These are phyloP conservation scores for Phytophthora agathidicida DNA, from an alignment of 352 stramenopile species.

Conservation along the genomic window DNA sequence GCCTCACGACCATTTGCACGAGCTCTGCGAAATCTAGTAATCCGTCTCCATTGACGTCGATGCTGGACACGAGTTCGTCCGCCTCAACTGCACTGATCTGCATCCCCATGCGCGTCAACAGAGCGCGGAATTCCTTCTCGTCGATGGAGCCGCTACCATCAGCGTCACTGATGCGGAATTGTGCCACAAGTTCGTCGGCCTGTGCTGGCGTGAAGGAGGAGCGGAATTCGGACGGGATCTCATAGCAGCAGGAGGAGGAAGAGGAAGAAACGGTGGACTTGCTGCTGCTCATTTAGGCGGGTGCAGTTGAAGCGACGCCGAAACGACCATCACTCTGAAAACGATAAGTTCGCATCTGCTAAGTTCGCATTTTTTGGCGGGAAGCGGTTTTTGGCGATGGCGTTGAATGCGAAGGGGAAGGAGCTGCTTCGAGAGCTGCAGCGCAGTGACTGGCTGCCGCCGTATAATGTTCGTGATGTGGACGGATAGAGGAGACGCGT, in stretches of 20 bases:
- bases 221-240: constrained; percentile 50
- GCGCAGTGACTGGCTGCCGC: constrained; percentile 92
- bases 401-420: constrained; percentile 76
- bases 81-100: constrained; percentile 53
- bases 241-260: constrained; percentile 19
- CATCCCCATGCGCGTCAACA: constrained; percentile 59
- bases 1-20: constrained; percentile 53
- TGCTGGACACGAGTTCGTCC: constrained; percentile 50
- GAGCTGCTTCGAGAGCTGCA: constrained; percentile 91
- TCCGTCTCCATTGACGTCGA: constrained; percentile 67
- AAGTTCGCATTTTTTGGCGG: constrained; percentile 27
- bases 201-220: constrained; percentile 51
- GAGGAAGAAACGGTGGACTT: background rate
- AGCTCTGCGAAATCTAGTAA: constrained; percentile 71
- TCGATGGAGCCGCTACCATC: constrained; percentile 69
- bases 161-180: constrained; percentile 64
- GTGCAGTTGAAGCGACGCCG: constrained; percentile 9
- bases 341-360: background rate
- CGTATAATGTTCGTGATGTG: constrained; percentile 84
- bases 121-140: constrained; percentile 62
- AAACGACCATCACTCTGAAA: constrained; percentile 12
- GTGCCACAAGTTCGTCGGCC: constrained; percentile 61
- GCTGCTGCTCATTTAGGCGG: background rate
- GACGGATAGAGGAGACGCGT: constrained; percentile 3
- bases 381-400: constrained; percentile 48